phyloP scores from a whole-genome alignment of 1,139 yeast species.

The Taphrina communis region DNA sequence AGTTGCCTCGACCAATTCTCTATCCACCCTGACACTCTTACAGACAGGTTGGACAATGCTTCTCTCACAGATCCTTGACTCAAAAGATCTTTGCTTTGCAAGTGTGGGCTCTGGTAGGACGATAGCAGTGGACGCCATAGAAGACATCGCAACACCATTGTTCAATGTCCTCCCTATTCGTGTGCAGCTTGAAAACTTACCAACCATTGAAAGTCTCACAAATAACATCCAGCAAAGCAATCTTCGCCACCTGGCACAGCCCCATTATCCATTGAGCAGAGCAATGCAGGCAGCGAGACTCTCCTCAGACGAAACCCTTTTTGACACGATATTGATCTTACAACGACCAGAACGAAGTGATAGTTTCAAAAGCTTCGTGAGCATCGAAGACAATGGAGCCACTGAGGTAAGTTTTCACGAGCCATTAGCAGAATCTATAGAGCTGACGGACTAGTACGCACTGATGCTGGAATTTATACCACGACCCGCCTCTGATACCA shows the following conservation, averaged over 20 bases:
- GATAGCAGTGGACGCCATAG: constrained; percentile 38
- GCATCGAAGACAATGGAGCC: constrained; percentile 25
- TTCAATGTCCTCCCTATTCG: constrained; percentile 46
- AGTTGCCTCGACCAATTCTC: neutral
- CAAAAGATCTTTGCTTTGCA: constrained; percentile 45
- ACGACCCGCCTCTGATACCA: neutral
- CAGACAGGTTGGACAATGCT: constrained; percentile 26
- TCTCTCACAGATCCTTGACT: constrained; percentile 39
- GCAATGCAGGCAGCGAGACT: constrained; percentile 9
- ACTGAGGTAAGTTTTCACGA: constrained; percentile 34
- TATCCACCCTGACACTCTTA: constrained; percentile 16
- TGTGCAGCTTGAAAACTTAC: neutral
- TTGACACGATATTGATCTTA: constrained; percentile 45
- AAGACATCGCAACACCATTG: constrained; percentile 44
- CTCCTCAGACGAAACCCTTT: constrained; percentile 28
- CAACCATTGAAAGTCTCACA: constrained; percentile 16
- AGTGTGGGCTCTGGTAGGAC: constrained; percentile 44
- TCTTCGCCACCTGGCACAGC: constrained; percentile 27
- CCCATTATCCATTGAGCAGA: constrained; percentile 43
- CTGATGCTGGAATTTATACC: constrained; percentile 35
- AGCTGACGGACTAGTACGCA: constrained; percentile 19
- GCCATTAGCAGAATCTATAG: too few relatives aligned
- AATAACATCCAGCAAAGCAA: constrained; percentile 24
- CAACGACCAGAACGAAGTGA: constrained; percentile 33
- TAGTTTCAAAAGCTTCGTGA: constrained; percentile 1